phyloP scores from a whole-genome alignment of 2,329 filamentous ascomycete species.

The Coleophoma eucalyptorum region DNA sequence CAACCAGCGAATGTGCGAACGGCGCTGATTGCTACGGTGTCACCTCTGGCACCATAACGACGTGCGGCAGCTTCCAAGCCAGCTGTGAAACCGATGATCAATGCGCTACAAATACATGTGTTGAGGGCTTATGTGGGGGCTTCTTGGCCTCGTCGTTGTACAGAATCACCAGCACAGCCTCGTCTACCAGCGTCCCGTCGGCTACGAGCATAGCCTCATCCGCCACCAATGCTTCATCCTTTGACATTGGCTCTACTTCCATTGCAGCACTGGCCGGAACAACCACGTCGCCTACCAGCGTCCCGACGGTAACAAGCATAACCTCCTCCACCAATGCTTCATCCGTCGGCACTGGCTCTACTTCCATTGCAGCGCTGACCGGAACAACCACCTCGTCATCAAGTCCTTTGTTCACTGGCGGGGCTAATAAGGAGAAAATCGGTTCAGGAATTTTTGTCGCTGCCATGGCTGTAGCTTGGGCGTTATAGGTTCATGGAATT shows the following conservation, averaged over 20 bases:
- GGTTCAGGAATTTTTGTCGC: background rate
- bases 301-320: background rate
- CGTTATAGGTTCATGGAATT: background rate
- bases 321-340: background rate
- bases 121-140: conserved; percentile 9
- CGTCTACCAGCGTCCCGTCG: background rate
- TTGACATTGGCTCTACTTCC: background rate
- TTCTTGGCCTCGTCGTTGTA: background rate
- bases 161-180: background rate
- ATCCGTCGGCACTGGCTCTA: background rate
- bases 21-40: conserved; percentile 9
- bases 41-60: conserved; percentile 4
- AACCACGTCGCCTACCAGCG: background rate
- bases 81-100: conserved; percentile 6
- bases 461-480: background rate
- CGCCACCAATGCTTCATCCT: background rate
- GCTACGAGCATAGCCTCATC: background rate
- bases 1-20: conserved; percentile 8
- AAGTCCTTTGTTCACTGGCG: background rate
- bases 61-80: conserved; percentile 11
- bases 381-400: background rate
- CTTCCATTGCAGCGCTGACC: background rate
- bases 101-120: conserved; percentile 14
- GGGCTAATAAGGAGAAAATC: background rate
- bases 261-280: background rate